Percentiles rank a stretch among this genome's conserved stretches.
These are phyloP conservation scores for Neofusicoccum laricinum DNA, from an alignment of 2,329 filamentous ascomycete genomes.

Conservation along the genomic window DNA sequence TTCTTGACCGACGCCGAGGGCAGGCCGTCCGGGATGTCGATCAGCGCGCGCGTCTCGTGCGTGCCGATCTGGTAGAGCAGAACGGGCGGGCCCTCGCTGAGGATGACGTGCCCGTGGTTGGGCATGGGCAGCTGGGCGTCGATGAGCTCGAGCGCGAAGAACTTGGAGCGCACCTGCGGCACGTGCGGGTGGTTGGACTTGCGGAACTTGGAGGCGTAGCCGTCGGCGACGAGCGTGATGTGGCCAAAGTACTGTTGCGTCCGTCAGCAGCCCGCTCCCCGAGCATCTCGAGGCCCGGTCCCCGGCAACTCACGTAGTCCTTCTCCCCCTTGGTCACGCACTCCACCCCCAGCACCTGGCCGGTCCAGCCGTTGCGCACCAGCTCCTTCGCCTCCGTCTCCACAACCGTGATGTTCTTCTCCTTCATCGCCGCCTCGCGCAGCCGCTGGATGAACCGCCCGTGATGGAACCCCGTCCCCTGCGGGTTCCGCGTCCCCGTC, in stretches of 20 bases:
- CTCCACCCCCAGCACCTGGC: constrained; percentile 80
- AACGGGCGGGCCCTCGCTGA: constrained; percentile 73
- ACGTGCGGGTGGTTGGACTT: constrained; percentile 68
- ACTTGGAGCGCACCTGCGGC: constrained; percentile 76
- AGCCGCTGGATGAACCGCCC: constrained; percentile 86
- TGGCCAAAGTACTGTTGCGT: constrained; percentile 72
- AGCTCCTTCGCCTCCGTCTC: constrained; percentile 82
- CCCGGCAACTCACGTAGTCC: constrained; percentile 49
- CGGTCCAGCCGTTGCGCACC: constrained; percentile 65
- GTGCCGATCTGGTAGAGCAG: constrained; percentile 96
- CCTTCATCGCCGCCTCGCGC: constrained; percentile 67
- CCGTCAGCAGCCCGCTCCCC: not conserved
- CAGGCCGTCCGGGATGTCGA: constrained; percentile 79
- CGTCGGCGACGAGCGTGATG: constrained; percentile 86
- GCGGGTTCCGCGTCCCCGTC: constrained; percentile 50
- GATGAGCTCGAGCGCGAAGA: constrained; percentile 90
- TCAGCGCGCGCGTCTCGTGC: constrained; percentile 84
- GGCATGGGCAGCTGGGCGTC: constrained; percentile 76
- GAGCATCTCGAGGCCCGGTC: too few relatives aligned
- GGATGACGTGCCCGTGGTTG: constrained; percentile 81
- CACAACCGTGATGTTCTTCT: constrained; percentile 83
- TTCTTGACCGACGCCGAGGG: constrained; percentile 69
- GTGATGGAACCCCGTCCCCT: constrained; percentile 87
- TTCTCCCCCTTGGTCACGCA: constrained; percentile 62
- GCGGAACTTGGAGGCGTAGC: constrained; percentile 88